Evolutionary conservation across 306 rosid genomes (phyloP), one percentile per base, ranked within the genome.

Genomic region (Ammopiptanthus mongolicus): DNA sequence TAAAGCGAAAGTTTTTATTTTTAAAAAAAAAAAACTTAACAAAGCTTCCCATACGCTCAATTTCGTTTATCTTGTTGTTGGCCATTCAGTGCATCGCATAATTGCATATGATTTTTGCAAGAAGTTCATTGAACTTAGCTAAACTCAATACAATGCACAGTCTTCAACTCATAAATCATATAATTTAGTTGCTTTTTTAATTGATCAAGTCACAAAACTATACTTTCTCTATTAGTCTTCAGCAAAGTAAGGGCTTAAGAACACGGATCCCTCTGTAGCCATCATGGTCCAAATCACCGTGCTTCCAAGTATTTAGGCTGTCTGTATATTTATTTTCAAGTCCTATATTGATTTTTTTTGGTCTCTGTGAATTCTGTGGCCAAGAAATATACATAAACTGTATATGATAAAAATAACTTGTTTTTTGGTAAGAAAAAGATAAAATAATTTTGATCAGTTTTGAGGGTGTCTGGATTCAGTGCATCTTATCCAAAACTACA

Each of bases 401-500:
- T n/a, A 17, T 6, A 62, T 1, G 9, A 61, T 60, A 19, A 28
- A 59, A 48, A 5, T 48, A 17, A 9, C 9, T 8, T 68, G 9
- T 25, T n/a, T 68, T 47, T 25, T 47, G 3, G 5, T 50, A 11
- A 9, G 46, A 18, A 28, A 68, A n/a, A 41, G 21, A 41, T 21
- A 41, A 67, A 71, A 37, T 21, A 14, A 71, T 14, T 36, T 50
- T 64, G 21, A 10, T 75, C 5, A 34, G 12, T 21, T 9, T 3
- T 46, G 33, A 2, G 3, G 39, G 37, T 15, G 74, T 41, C 37
- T 44, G 56, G 81, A 51, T 87, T 77, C 88, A 78, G 33, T 83
- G 87, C 28, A 84, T 74, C 76, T 81, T 62, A 75, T 81, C 84
- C 60, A 13, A 15, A 47, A 17, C 8, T 42, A 31, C 6, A 15